Evolutionary conservation across 1,284 basidiomycete species (phyloP).

Genomic region (Mycosarcoma maydis): DNA sequence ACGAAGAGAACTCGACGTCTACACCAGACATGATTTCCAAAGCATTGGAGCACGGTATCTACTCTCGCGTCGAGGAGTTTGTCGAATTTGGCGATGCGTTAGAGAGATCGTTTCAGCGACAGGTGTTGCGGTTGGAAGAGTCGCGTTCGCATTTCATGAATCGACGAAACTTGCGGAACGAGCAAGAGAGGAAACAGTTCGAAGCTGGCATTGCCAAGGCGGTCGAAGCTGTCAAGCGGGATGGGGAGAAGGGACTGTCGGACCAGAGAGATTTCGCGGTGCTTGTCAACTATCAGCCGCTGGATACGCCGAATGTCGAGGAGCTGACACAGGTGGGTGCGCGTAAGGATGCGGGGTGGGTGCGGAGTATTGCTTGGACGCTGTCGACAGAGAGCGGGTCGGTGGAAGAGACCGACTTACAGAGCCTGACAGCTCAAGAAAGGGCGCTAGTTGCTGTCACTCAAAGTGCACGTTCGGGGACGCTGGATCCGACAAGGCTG

Average conservation of each 20-base stretch:
- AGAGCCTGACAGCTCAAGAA: constrained; percentile 13
- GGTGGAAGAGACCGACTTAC: constrained; percentile 2
- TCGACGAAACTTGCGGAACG: constrained; percentile 10
- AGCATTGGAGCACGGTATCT: constrained; percentile 53
- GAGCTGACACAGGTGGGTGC: constrained; percentile 32
- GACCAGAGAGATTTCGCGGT: constrained; percentile 51
- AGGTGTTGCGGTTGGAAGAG: constrained; percentile 37
- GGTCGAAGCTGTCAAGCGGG: constrained; percentile 15
- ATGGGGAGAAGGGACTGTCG: constrained; percentile 11
- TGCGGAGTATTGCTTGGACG: constrained; percentile 19
- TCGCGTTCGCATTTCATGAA: constrained; percentile 28
- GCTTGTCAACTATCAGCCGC: constrained; percentile 43
- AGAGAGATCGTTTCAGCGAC: constrained; percentile 44
- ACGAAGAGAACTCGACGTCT: constrained; percentile 43
- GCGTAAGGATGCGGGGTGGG: constrained; percentile 19
- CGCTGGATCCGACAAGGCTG: not conserved
- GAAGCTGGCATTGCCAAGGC: constrained; percentile 11
- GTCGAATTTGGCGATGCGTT: constrained; percentile 52
- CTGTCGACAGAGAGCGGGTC: not conserved
- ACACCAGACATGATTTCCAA: constrained; percentile 50
- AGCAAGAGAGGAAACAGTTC: constrained; percentile 8
- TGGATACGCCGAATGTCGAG: constrained; percentile 18
- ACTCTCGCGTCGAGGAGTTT: constrained; percentile 54
- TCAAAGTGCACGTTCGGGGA: not conserved
- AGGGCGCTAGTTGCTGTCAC: constrained; percentile 10